phyloP scores from a whole-genome alignment of 805 yeast genomes.

The Kuraishia borneana region DNA sequence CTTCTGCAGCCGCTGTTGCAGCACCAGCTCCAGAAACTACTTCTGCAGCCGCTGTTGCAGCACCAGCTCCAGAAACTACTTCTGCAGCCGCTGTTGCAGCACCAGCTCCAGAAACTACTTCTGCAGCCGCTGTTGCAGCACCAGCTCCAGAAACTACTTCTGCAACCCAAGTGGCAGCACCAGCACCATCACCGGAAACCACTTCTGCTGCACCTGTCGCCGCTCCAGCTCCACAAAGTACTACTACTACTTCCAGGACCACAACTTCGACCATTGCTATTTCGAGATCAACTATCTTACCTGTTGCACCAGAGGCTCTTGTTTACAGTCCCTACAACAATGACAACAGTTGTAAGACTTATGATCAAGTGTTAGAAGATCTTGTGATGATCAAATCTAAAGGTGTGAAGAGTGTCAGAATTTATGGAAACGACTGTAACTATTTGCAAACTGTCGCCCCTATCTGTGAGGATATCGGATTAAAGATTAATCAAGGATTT shows the following conservation, averaged over 20 bases:
- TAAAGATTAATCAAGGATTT: slow-evolving; percentile 76
- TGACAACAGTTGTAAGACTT: slow-evolving; percentile 57
- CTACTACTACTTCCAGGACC: slow-evolving; percentile 10
- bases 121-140: slow-evolving; percentile 5
- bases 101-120: slow-evolving; percentile 5
- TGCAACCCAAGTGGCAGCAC: slow-evolving; percentile 6
- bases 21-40: slow-evolving; percentile 5
- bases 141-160: slow-evolving; percentile 5
- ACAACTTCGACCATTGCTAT: slow-evolving; percentile 10
- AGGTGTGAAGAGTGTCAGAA: slow-evolving; percentile 57
- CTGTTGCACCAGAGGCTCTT: slow-evolving; percentile 38
- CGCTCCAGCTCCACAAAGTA: slow-evolving; percentile 11
- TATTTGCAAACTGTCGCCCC: slow-evolving; percentile 57
- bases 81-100: slow-evolving; percentile 7
- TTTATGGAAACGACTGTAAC: slow-evolving; percentile 84
- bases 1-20: slow-evolving; percentile 5
- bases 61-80: slow-evolving; percentile 7
- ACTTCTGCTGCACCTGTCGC: slow-evolving; percentile 23
- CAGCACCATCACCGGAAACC: slow-evolving; percentile 6
- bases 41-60: slow-evolving; percentile 8
- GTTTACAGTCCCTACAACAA: slow-evolving; percentile 74
- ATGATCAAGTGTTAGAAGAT: slow-evolving; percentile 44
- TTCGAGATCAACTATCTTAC: slow-evolving; percentile 16
- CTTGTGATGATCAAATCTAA: slow-evolving; percentile 42
- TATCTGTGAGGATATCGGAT: slow-evolving; percentile 43